Percentiles rank a stretch among this genome's conserved stretches.
Conservation (phyloP, 805 yeast genomes). For the Saccharomycopsis sp. region DNA sequence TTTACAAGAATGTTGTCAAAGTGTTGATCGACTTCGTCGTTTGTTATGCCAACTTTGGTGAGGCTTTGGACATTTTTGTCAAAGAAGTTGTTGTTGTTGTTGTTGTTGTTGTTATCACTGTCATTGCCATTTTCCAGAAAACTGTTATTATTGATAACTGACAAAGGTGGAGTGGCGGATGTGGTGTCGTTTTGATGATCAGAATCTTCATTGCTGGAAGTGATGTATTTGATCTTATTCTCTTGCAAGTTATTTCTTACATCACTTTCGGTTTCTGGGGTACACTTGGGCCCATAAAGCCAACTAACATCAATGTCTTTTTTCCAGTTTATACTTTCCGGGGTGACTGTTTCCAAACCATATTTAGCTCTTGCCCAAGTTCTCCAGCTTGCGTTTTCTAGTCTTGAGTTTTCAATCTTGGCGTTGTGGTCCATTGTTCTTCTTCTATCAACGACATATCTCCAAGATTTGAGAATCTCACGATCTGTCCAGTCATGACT, state of each 20-base stretch:
- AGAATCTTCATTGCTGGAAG: background rate
- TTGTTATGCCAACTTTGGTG: background rate
- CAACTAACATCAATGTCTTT: constrained; percentile 96
- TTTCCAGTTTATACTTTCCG: constrained; percentile 90
- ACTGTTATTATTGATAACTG: no score
- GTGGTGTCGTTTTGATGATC: background rate
- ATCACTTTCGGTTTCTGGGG: constrained; percentile 21
- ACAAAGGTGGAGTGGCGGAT: no score
- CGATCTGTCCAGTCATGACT: constrained; percentile 94
- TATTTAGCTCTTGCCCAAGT: constrained; percentile 84
- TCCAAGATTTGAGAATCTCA: constrained; percentile 92
- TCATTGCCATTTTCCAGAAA: no score
- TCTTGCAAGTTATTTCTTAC: constrained; percentile 18
- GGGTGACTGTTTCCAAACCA: constrained; percentile 66
- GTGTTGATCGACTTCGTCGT: constrained; percentile 27
- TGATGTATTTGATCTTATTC: constrained; percentile 6
- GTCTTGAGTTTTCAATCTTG: constrained; percentile 43
- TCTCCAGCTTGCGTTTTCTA: constrained; percentile 87
- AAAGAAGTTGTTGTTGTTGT: background rate
- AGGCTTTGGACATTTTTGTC: background rate
- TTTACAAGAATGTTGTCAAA: background rate
- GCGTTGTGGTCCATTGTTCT: constrained; percentile 30
- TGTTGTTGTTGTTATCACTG: background rate
- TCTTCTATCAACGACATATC: constrained; percentile 56
- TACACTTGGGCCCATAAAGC: constrained; percentile 77